These are phyloP conservation scores for Hemisphaericaspora subhashii DNA, from an alignment of 1,139 yeast genomes.

Conservation along the genomic window DNA sequence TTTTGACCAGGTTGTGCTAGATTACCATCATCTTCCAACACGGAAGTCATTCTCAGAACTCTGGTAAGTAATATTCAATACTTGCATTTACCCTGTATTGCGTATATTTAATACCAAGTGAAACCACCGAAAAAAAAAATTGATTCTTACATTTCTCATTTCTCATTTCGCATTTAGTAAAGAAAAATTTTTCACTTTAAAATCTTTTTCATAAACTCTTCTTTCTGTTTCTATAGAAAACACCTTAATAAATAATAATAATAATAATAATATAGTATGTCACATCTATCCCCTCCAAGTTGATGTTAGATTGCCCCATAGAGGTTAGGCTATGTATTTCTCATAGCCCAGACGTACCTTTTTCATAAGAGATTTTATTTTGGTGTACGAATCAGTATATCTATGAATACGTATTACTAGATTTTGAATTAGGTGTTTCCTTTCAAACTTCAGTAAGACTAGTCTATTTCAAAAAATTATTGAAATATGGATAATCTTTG, in stretches of 20 bases:
- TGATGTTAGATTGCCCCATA: constrained; percentile 2
- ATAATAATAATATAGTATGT: constrained; percentile 3
- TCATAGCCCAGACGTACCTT: constrained; percentile 1
- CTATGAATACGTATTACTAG: constrained; percentile 10
- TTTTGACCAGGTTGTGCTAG: too few species aligned
- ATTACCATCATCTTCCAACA: too few species aligned
- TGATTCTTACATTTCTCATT: not conserved
- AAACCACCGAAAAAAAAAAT: not conserved
- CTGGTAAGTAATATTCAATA: too few species aligned
- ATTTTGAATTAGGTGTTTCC: constrained; percentile 1
- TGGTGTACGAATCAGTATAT: constrained; percentile 11
- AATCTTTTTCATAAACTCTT: not conserved
- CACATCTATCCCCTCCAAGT: not conserved
- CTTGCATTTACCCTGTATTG: not conserved
- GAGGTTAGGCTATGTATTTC: not conserved
- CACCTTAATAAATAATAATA: not conserved
- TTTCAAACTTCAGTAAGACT: constrained; percentile 6
- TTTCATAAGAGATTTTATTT: not conserved
- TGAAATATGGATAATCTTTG: constrained; percentile 10
- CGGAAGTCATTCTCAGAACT: too few species aligned
- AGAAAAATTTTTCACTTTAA: constrained; percentile 5
- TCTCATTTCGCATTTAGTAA: not conserved
- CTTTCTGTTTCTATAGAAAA: not conserved
- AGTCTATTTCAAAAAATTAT: constrained; percentile 3
- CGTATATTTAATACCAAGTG: constrained; percentile 1